Evolutionary conservation across 805 yeast genomes (phyloP).

Genomic region (Saccharomycopsis babjevae): DNA sequence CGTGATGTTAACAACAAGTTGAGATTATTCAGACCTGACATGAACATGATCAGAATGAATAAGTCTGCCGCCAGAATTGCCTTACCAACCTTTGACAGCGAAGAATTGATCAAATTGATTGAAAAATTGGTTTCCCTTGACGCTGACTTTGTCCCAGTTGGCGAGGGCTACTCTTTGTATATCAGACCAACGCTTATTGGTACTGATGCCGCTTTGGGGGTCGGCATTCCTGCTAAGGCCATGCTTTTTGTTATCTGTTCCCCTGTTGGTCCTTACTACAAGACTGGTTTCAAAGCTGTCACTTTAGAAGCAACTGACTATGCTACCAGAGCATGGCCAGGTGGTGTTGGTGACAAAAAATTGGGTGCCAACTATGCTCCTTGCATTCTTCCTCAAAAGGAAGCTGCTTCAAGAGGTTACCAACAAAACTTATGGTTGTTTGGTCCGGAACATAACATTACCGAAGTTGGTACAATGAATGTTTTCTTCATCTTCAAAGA

Average conservation of each 20-base stretch:
- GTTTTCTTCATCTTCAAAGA: constrained; percentile 79
- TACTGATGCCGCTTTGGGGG: constrained; percentile 83
- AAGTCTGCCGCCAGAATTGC: constrained; percentile 81
- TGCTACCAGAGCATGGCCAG: constrained; percentile 99
- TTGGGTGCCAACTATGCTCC: constrained; percentile 98
- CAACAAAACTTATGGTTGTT: constrained; percentile 96
- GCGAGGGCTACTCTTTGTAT: constrained; percentile 84
- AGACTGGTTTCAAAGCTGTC: constrained; percentile 94
- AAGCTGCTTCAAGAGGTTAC: constrained; percentile 86
- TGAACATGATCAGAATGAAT: constrained; percentile 88
- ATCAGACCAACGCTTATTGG: constrained; percentile 94
- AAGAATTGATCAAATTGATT: constrained; percentile 64
- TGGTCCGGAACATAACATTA: constrained; percentile 76
- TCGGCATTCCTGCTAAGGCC: constrained; percentile 72
- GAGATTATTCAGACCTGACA: constrained; percentile 84
- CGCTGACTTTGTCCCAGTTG: constrained; percentile 68
- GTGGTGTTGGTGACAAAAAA: constrained; percentile 94
- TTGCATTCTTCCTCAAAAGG: constrained; percentile 79
- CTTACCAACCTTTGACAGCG: constrained; percentile 76
- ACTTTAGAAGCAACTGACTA: constrained; percentile 88
- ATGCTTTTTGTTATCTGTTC: constrained; percentile 79
- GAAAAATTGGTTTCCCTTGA: constrained; percentile 66
- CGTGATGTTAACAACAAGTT: constrained; percentile 49
- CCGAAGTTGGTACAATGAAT: constrained; percentile 98
- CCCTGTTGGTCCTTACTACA: constrained; percentile 95